A percentile compares a stretch with the other conserved stretches of the same genome.
Conservation (phyloP, 352 stramenopile species). For the Globisporangium emineosum region DNA sequence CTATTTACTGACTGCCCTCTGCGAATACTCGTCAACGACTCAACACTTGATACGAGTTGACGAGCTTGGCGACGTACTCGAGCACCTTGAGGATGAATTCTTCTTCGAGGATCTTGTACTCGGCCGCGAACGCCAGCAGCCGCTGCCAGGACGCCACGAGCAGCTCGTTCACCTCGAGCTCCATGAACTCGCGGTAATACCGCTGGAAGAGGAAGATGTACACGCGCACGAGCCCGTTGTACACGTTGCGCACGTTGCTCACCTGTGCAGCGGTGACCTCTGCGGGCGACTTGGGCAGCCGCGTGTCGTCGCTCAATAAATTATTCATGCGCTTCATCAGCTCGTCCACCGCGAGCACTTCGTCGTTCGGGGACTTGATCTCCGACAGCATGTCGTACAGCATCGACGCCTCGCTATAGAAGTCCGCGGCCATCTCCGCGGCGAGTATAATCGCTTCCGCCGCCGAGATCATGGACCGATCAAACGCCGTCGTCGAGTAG, state of each 20-base stretch:
- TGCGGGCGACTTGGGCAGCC: constrained; percentile 6
- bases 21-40: constrained; percentile 3
- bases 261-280: constrained; percentile 22
- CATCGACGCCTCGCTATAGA: constrained; percentile 58
- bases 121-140: constrained; percentile 53
- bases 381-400: constrained; percentile 73
- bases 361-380: constrained; percentile 41
- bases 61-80: constrained; percentile 49
- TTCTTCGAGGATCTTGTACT: constrained; percentile 63
- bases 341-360: constrained; percentile 48
- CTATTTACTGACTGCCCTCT: not conserved
- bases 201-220: constrained; percentile 67
- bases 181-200: constrained; percentile 47
- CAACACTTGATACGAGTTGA: constrained; percentile 23
- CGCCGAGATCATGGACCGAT: constrained; percentile 35
- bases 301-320: constrained; percentile 21
- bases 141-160: constrained; percentile 56
- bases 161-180: constrained; percentile 58
- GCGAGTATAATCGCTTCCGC: constrained; percentile 41
- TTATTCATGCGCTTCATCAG: constrained; percentile 46
- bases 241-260: constrained; percentile 44
- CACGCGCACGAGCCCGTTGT: constrained; percentile 60
- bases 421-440: constrained; percentile 59
- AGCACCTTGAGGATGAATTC: constrained; percentile 52
- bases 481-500: constrained; percentile 35